Evolutionary conservation across 2,329 filamentous ascomycete species (phyloP).

Genomic region (Fusarium agapanthi): DNA sequence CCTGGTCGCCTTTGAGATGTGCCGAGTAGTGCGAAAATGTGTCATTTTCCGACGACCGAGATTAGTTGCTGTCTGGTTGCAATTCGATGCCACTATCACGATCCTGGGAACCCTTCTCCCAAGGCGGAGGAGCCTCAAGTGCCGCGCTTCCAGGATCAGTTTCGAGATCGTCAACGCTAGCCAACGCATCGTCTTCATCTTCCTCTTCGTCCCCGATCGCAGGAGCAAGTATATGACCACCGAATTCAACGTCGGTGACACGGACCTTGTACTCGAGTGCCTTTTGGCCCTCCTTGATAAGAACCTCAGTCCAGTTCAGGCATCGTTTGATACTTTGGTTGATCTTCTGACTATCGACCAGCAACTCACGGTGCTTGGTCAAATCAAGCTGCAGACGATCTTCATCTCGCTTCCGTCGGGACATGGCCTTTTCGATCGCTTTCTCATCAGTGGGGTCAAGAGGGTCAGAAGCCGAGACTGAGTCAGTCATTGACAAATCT

Average conservation of each 20-base stretch:
- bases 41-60: neutral
- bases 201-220: constrained; percentile 66
- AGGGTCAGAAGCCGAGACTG: constrained; percentile 43
- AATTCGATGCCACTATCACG: constrained; percentile 64
- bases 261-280: constrained; percentile 85
- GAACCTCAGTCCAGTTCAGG: constrained; percentile 85
- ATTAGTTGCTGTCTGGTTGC: constrained; percentile 49
- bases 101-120: constrained; percentile 55
- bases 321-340: constrained; percentile 94
- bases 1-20: constrained; percentile 10
- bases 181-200: constrained; percentile 37
- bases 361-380: constrained; percentile 85
- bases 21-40: neutral
- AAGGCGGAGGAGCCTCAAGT: constrained; percentile 42
- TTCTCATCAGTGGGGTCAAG: constrained; percentile 51
- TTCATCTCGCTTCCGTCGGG: constrained; percentile 77
- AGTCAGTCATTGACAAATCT: constrained; percentile 55
- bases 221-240: constrained; percentile 77
- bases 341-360: constrained; percentile 92
- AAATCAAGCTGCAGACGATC: constrained; percentile 85
- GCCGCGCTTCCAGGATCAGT: constrained; percentile 31
- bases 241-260: constrained; percentile 81
- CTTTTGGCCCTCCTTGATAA: constrained; percentile 88
- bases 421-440: constrained; percentile 38
- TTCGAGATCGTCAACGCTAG: constrained; percentile 24